Percentiles rank a stretch among this genome's conserved stretches.
These are phyloP conservation scores for Cryptosporidium andersoni DNA, from an alignment of 169 alveolate genomes.

Conservation along the genomic window DNA sequence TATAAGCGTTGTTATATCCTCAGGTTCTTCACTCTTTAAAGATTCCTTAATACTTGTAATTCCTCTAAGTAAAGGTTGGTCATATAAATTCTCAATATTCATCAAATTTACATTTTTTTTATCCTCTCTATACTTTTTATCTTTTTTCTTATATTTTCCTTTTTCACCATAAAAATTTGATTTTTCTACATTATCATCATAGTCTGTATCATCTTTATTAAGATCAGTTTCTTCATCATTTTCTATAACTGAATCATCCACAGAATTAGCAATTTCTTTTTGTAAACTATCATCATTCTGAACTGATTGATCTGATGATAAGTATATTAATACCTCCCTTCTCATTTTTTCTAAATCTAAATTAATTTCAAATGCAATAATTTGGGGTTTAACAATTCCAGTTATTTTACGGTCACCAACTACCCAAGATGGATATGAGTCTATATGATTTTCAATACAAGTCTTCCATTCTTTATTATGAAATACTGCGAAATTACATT, in stretches of 20 bases:
- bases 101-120: slow-evolving; percentile 11
- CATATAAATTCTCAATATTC: slow-evolving; percentile 31
- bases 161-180: not conserved
- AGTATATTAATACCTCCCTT: slow-evolving; percentile 6
- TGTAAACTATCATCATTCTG: slow-evolving; percentile 34
- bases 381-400: slow-evolving; percentile 39
- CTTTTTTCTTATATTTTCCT: not conserved
- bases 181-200: not conserved
- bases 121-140: not conserved
- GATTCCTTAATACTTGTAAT: slow-evolving; percentile 18
- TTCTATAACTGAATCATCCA: not conserved
- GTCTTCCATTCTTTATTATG: slow-evolving; percentile 18
- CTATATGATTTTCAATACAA: slow-evolving; percentile 45
- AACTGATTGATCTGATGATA: slow-evolving; percentile 51
- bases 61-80: slow-evolving; percentile 58
- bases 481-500: slow-evolving; percentile 26
- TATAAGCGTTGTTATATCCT: not conserved
- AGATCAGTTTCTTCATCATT: not conserved
- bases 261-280: slow-evolving; percentile 10
- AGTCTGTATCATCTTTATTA: not conserved
- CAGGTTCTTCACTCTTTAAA: not conserved
- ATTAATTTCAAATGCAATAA: slow-evolving; percentile 50
- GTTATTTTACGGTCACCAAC: slow-evolving; percentile 61
- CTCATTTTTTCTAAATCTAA: slow-evolving; percentile 27
- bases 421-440: slow-evolving; percentile 60